Evolutionary conservation across 129 eudicot species (phyloP).

Genomic region (Calendula officinalis): DNA sequence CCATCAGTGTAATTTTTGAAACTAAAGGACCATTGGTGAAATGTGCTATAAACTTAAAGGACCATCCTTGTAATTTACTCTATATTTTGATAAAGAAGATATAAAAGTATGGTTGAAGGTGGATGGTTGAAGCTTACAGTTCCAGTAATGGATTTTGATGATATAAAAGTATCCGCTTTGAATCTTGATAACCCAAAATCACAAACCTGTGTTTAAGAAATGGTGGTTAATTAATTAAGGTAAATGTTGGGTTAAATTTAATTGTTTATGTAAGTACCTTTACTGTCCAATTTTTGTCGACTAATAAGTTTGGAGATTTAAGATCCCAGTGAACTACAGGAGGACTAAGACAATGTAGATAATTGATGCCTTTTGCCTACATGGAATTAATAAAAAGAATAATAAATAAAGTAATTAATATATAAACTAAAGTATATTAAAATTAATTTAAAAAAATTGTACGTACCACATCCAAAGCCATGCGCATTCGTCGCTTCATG

Average conservation of each 20-base stretch:
- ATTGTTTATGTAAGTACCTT: conserved; percentile 50
- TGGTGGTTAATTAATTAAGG: not conserved
- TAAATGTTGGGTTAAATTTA: not conserved
- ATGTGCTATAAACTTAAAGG: too few species aligned
- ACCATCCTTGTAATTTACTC: too few species aligned
- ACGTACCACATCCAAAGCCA: conserved; percentile 97
- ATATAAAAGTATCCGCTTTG: conserved; percentile 64
- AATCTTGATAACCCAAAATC: conserved; percentile 83
- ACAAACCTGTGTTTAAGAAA: conserved; percentile 50
- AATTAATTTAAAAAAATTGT: not conserved
- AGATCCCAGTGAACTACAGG: conserved; percentile 96
- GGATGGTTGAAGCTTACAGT: conserved; percentile 49
- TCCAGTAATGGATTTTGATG: conserved; percentile 77
- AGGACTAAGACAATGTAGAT: conserved; percentile 81
- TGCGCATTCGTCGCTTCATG: conserved; percentile 70
- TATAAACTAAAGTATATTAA: not conserved
- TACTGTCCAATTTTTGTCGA: conserved; percentile 94
- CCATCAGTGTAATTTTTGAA: too few species aligned
- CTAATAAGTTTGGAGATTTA: conserved; percentile 89
- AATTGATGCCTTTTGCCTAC: conserved; percentile 93
- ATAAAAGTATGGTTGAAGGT: not conserved
- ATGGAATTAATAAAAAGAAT: conserved; percentile 1
- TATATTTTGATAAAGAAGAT: not conserved
- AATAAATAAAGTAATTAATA: not conserved
- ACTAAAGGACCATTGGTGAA: too few species aligned